A percentile compares a stretch with the other conserved stretches of the same genome.
Conservation (phyloP, 257 asterid genomes). For the Solanum dulcamara region DNA sequence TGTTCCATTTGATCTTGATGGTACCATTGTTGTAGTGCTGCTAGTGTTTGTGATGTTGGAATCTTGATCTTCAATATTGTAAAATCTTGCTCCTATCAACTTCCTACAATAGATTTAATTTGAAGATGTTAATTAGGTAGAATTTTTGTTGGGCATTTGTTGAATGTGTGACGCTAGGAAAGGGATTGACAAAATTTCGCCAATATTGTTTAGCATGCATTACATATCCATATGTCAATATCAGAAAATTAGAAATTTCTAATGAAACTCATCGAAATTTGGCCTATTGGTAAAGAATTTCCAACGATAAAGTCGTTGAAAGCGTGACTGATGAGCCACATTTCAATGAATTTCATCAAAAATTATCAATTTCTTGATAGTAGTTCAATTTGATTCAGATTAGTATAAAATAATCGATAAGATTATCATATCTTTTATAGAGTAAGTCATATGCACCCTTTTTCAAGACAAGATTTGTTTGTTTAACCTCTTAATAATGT, state of each 20-base stretch:
- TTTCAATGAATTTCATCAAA: too few species aligned
- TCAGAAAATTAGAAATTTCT: too few species aligned
- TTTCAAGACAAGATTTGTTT: not conserved
- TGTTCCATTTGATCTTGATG: constrained; percentile 14
- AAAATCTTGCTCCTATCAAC: constrained; percentile 65
- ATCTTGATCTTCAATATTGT: constrained; percentile 8
- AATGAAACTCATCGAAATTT: not conserved
- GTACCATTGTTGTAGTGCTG: too few species aligned
- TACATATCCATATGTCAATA: not conserved
- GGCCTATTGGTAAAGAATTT: not conserved
- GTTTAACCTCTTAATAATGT: not conserved
- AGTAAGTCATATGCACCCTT: not conserved
- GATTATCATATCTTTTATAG: not conserved
- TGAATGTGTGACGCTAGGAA: not conserved
- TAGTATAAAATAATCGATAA: not conserved
- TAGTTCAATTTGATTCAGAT: not conserved
- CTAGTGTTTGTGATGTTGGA: not conserved
- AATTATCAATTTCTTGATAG: not conserved
- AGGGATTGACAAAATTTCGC: not conserved
- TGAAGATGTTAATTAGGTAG: not conserved
- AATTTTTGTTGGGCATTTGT: not conserved
- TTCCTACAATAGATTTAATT: constrained; percentile 21
- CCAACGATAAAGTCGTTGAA: not conserved
- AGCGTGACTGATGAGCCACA: not conserved
- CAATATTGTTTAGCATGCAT: not conserved